A percentile compares a stretch with the other conserved stretches of the same genome.
phyloP scores from a whole-genome alignment of 768 basidiomycete genomes.

The Mycena haematopus region DNA sequence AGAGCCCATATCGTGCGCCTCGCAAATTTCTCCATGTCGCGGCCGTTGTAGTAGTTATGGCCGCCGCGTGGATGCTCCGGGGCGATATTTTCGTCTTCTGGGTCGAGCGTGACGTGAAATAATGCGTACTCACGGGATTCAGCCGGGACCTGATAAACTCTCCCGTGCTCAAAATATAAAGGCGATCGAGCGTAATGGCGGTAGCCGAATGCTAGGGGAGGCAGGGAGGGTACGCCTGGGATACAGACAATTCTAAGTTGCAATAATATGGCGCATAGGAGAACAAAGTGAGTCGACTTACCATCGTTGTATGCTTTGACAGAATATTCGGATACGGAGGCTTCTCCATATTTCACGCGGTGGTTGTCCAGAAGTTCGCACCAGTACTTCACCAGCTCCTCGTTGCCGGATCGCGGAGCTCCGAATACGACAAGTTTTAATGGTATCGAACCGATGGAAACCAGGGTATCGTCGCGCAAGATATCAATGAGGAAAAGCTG shows the following conservation, averaged over 20 bases:
- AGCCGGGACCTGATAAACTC: slow-evolving; percentile 53
- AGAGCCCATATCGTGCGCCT: slow-evolving; percentile 52
- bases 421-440: slow-evolving; percentile 59
- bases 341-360: slow-evolving; percentile 42
- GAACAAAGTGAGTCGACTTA: slow-evolving; percentile 32
- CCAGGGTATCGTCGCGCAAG: slow-evolving; percentile 38
- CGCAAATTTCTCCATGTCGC: slow-evolving; percentile 56
- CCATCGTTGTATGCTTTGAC: slow-evolving; percentile 66
- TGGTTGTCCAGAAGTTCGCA: slow-evolving; percentile 42
- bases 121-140: slow-evolving; percentile 53
- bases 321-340: slow-evolving; percentile 51
- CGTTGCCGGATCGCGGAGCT: slow-evolving; percentile 56
- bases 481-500: slow-evolving; percentile 58
- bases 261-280: not conserved
- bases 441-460: slow-evolving; percentile 37
- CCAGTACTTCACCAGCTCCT: slow-evolving; percentile 49
- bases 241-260: slow-evolving; percentile 5
- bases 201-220: slow-evolving; percentile 58
- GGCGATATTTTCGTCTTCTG: slow-evolving; percentile 25
- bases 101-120: slow-evolving; percentile 44
- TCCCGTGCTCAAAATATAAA: slow-evolving; percentile 55
- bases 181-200: slow-evolving; percentile 56
- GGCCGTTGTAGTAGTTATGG: slow-evolving; percentile 67
- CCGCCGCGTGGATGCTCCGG: slow-evolving; percentile 57
- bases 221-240: slow-evolving; percentile 62